phyloP scores from a whole-genome alignment of 1,284 basidiomycete genomes.

The Melampsora larici-populina region DNA sequence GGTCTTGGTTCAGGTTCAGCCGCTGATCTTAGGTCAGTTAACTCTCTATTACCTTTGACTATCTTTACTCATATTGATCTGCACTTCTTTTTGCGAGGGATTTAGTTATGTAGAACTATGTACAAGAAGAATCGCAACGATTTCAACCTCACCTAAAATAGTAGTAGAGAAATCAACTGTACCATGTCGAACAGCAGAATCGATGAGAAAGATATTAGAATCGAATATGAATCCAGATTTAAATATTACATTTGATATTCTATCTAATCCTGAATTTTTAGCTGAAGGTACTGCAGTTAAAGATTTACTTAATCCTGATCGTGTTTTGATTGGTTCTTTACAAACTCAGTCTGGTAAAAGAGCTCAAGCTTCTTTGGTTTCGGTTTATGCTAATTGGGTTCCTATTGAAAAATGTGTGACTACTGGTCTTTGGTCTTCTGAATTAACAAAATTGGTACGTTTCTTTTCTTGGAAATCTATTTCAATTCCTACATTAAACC shows the following conservation, averaged over 20 bases:
- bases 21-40: conserved; percentile 87
- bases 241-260: conserved; percentile 77
- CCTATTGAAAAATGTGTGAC: conserved; percentile 77
- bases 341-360: conserved; percentile 77
- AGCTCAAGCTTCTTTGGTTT: conserved; percentile 71
- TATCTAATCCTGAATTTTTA: conserved; percentile 98
- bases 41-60: not conserved
- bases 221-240: conserved; percentile 89
- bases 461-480: not conserved
- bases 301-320: conserved; percentile 84
- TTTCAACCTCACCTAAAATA: conserved; percentile 88
- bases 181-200: conserved; percentile 94
- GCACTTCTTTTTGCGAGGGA: not conserved
- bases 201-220: conserved; percentile 97
- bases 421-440: conserved; percentile 97
- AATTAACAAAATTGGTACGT: conserved; percentile 82
- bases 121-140: conserved; percentile 88
- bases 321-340: conserved; percentile 93
- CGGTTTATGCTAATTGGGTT: conserved; percentile 94
- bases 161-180: conserved; percentile 99
- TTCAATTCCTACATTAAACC: not conserved
- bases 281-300: conserved; percentile 93
- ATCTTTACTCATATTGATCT: not conserved
- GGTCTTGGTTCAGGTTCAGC: conserved; percentile 97
- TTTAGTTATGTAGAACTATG: conserved; percentile 89